Conservation (phyloP, 2,329 filamentous ascomycete species). For the Botrytis sinoallii region DNA sequence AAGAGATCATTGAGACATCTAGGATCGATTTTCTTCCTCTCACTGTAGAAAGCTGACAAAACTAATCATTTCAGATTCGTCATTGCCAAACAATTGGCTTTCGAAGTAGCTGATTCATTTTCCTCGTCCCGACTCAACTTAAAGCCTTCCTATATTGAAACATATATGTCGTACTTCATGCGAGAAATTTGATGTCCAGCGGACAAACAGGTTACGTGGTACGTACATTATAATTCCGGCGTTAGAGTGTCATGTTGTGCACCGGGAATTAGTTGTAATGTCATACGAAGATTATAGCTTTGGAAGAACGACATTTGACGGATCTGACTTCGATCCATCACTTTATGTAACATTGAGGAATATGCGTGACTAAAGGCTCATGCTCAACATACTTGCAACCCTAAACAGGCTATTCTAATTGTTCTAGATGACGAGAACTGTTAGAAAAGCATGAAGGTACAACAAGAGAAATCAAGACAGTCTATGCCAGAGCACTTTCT, state of each 20-base stretch:
- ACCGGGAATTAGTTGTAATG: neutral
- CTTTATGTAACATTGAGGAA: neutral
- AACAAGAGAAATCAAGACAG: neutral
- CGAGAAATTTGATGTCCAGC: neutral
- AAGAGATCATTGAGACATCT: neutral
- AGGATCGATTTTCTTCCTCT: neutral
- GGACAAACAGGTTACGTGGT: neutral
- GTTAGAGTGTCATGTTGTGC: neutral
- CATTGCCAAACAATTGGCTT: neutral
- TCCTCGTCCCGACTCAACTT: neutral
- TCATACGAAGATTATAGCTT: neutral
- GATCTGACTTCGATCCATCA: neutral
- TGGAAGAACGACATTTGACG: neutral
- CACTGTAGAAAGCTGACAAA: neutral
- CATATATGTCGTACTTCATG: neutral
- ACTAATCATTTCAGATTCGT: neutral
- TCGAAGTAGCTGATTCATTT: neutral
- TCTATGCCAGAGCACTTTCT: neutral
- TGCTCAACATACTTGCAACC: neutral
- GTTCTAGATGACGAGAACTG: neutral
- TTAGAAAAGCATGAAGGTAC: neutral
- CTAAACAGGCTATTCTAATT: neutral
- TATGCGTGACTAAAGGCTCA: neutral
- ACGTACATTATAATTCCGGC: neutral
- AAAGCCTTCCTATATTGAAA: neutral